Conservation (phyloP, 2,329 filamentous ascomycete genomes). For the Canariomyces notabilis region DNA sequence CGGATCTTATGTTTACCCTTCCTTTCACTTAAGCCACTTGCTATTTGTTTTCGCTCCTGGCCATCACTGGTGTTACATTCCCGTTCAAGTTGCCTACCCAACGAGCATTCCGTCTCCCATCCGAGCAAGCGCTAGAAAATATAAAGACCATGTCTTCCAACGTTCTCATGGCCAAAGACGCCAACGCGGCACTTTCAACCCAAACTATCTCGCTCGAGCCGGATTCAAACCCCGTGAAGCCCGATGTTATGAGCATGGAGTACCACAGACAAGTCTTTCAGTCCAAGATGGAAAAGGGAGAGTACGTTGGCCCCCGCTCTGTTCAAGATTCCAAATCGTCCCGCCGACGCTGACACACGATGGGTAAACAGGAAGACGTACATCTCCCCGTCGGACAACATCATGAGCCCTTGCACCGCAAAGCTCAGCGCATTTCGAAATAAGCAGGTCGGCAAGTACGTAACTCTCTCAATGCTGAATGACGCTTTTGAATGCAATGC, state of each 20-base stretch:
- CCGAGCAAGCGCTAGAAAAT: not conserved
- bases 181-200: constrained; percentile 49
- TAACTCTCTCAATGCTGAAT: no score
- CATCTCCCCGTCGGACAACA: constrained; percentile 79
- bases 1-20: not conserved
- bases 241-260: constrained; percentile 62
- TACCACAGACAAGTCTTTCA: constrained; percentile 73
- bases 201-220: constrained; percentile 38
- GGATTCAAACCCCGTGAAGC: constrained; percentile 54
- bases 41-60: not conserved
- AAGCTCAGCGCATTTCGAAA: constrained; percentile 77
- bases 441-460: constrained; percentile 74
- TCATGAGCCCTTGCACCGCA: constrained; percentile 80
- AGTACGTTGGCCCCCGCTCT: constrained; percentile 43
- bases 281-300: constrained; percentile 62
- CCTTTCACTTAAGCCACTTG: not conserved
- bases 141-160: constrained; percentile 48
- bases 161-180: constrained; percentile 61
- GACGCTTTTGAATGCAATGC: no score
- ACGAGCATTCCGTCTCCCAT: not conserved
- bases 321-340: not conserved
- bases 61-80: not conserved
- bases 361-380: constrained; percentile 41
- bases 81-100: not conserved
- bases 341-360: not conserved